A percentile compares a stretch with the other conserved stretches of the same genome.
Conservation (phyloP, 768 basidiomycete genomes). For the Boletus rubropictus region DNA sequence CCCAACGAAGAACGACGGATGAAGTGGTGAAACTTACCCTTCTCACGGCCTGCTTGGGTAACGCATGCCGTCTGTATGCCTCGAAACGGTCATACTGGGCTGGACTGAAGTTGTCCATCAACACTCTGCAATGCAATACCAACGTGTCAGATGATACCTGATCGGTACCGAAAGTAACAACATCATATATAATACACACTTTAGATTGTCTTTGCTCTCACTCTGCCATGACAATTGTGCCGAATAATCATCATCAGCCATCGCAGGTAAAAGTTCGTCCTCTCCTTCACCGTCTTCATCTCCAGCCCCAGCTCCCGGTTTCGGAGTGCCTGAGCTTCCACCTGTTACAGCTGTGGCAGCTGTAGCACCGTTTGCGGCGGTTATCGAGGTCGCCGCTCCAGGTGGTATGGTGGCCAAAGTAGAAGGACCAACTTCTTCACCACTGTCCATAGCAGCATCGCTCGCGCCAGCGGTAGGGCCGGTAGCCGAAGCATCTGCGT, state of each 20-base stretch:
- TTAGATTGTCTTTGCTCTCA: slow-evolving; percentile 83
- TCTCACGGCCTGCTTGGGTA: slow-evolving; percentile 77
- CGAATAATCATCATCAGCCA: slow-evolving; percentile 88
- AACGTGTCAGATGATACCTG: neutral
- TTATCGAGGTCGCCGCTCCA: neutral
- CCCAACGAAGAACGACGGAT: neutral
- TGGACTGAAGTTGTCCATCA: slow-evolving; percentile 83
- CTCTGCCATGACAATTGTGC: slow-evolving; percentile 80
- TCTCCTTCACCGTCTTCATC: slow-evolving; percentile 66
- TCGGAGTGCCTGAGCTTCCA: slow-evolving; percentile 4
- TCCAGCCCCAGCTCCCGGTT: slow-evolving; percentile 10
- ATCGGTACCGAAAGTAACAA: slow-evolving; percentile 1
- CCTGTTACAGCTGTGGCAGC: neutral
- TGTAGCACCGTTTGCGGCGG: neutral
- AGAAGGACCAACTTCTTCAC: slow-evolving; percentile 19
- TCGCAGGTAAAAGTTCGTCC: slow-evolving; percentile 73
- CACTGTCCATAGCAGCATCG: slow-evolving; percentile 13
- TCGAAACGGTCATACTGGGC: slow-evolving; percentile 87
- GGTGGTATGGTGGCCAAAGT: neutral
- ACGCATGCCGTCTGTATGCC: slow-evolving; percentile 75
- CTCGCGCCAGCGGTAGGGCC: slow-evolving; percentile 1
- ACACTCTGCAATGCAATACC: slow-evolving; percentile 45
- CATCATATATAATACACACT: slow-evolving; percentile 38
- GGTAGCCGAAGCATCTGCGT: neutral
- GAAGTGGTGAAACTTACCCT: slow-evolving; percentile 43